phyloP scores from a whole-genome alignment of 306 rosid species.

The Fragaria vesca region DNA sequence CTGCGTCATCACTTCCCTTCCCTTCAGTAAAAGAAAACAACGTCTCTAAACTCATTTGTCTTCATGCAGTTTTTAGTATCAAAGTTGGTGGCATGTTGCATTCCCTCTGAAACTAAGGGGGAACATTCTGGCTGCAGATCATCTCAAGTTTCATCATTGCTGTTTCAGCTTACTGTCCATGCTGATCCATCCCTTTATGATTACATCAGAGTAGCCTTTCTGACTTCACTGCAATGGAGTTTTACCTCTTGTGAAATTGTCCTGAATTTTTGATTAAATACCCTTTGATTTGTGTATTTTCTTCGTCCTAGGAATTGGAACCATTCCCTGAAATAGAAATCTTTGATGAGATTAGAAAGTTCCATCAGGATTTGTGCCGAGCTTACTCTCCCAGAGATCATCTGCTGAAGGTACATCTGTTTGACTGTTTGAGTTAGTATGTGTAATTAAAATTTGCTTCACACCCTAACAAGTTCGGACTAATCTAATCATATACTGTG shows the following conservation, averaged over 20 bases:
- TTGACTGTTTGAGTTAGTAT: constrained; percentile 1
- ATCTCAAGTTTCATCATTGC: constrained; percentile 61
- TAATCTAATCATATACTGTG: no score
- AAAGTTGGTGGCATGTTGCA: constrained; percentile 77
- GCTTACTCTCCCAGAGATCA: constrained; percentile 73
- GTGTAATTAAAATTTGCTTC: neutral
- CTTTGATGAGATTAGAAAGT: constrained; percentile 60
- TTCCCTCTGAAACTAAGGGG: constrained; percentile 52
- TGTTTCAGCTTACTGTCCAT: constrained; percentile 61
- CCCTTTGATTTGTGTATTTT: constrained; percentile 23
- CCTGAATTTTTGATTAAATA: constrained; percentile 6
- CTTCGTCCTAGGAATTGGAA: constrained; percentile 65
- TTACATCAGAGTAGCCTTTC: constrained; percentile 60
- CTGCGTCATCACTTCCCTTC: neutral
- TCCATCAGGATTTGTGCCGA: constrained; percentile 69
- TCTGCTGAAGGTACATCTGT: constrained; percentile 53
- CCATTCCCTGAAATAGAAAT: constrained; percentile 73
- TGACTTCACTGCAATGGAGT: constrained; percentile 23
- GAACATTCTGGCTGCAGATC: constrained; percentile 36
- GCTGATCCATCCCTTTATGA: constrained; percentile 76
- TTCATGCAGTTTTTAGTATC: constrained; percentile 74
- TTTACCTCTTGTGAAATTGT: constrained; percentile 7
- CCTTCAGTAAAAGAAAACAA: neutral
- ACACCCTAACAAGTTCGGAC: neutral
- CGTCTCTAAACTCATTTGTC: neutral